Evolutionary conservation across 2,329 filamentous ascomycete species (phyloP).

Genomic region (Dichotomopilus funicola): DNA sequence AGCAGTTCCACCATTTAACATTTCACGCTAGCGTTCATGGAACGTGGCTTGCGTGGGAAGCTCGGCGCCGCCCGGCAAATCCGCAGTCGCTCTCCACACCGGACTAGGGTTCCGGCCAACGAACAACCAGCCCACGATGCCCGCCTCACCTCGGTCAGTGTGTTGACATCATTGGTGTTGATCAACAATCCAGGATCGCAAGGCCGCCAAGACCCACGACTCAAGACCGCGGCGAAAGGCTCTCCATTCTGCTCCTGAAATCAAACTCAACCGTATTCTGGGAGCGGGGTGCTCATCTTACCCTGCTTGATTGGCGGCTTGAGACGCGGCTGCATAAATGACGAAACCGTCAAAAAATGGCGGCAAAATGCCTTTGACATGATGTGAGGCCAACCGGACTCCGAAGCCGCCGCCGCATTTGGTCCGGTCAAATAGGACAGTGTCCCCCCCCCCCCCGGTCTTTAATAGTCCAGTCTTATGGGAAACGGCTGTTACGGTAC

Average conservation of each 20-base stretch:
- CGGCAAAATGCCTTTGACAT: slow-evolving; percentile 17
- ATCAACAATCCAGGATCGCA: too few species aligned
- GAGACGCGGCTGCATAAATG: slow-evolving; percentile 13
- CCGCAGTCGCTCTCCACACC: too few species aligned
- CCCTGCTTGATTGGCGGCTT: background rate
- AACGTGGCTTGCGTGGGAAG: too few species aligned
- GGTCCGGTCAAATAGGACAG: slow-evolving; percentile 2
- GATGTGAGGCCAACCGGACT: background rate
- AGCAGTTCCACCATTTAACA: background rate
- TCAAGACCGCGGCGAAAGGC: background rate
- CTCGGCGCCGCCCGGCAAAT: too few species aligned
- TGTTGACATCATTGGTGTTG: slow-evolving; percentile 6
- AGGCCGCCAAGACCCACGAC: background rate
- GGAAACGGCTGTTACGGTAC: too few species aligned
- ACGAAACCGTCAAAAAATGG: background rate
- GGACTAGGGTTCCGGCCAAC: background rate
- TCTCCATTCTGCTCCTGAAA: background rate
- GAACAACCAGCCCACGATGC: background rate
- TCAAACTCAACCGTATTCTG: background rate
- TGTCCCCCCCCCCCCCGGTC: background rate
- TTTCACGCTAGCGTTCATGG: background rate
- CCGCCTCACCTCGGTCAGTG: background rate
- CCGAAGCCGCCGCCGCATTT: background rate
- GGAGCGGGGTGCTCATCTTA: background rate
- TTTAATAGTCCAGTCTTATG: too few species aligned